Percentiles rank a stretch among this genome's conserved stretches.
phyloP scores from a whole-genome alignment of 2,329 filamentous ascomycete genomes.

The Zasmidium citrigriseum region DNA sequence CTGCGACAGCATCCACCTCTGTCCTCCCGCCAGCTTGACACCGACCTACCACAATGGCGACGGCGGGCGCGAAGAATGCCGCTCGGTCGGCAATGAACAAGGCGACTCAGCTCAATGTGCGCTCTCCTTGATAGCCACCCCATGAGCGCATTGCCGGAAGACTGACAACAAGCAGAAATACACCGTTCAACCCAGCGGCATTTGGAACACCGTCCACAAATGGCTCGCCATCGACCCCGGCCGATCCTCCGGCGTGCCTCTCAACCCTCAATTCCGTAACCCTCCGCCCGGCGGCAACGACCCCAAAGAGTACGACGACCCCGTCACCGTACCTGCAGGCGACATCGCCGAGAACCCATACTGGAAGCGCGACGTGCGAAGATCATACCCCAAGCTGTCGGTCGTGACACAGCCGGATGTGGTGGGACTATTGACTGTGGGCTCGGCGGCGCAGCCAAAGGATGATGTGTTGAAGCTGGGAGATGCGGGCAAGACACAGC shows the following conservation, averaged over 20 bases:
- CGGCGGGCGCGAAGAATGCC: constrained; percentile 20
- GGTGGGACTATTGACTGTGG: constrained; percentile 80
- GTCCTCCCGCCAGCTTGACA: background rate
- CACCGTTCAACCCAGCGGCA: constrained; percentile 82
- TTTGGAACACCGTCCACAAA: constrained; percentile 83
- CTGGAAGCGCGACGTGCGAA: constrained; percentile 89
- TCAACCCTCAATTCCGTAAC: constrained; percentile 91
- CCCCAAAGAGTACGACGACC: constrained; percentile 74
- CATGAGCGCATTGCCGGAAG: background rate
- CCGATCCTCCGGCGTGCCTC: constrained; percentile 85
- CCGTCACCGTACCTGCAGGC: constrained; percentile 78
- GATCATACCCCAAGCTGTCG: constrained; percentile 78
- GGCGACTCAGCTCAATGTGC: constrained; percentile 21
- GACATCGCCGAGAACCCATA: constrained; percentile 92
- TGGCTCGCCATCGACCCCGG: constrained; percentile 78
- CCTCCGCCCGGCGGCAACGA: constrained; percentile 75
- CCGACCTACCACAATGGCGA: constrained; percentile 16
- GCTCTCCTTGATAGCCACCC: background rate
- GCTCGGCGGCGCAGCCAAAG: constrained; percentile 78
- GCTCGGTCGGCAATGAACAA: constrained; percentile 17
- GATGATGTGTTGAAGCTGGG: constrained; percentile 74
- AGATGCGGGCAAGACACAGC: constrained; percentile 69
- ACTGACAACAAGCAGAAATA: constrained; percentile 71
- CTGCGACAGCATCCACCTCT: constrained; percentile 3
- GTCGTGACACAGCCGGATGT: constrained; percentile 82